Evolutionary conservation across 1,284 basidiomycete genomes (phyloP).

Genomic region (Mycosarcoma mackinlayi): DNA sequence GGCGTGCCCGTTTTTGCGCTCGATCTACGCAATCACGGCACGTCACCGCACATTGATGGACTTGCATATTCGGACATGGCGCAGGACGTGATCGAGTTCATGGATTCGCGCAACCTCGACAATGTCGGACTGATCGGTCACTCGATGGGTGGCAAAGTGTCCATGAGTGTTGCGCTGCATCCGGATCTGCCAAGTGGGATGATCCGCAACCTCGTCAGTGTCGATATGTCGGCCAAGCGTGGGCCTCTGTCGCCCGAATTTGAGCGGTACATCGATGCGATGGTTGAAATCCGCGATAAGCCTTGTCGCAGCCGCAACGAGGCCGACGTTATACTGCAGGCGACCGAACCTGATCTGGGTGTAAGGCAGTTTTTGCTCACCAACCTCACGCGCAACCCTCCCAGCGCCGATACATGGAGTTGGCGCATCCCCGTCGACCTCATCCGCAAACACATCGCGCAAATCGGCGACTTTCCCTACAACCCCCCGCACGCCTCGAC

Average conservation of each 20-base stretch:
- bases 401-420: slow-evolving; percentile 69
- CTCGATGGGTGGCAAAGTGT: slow-evolving; percentile 90
- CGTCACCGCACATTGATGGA: slow-evolving; percentile 77
- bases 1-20: slow-evolving; percentile 78
- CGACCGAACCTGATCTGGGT: slow-evolving; percentile 75
- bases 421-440: slow-evolving; percentile 81
- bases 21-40: slow-evolving; percentile 86
- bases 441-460: slow-evolving; percentile 74
- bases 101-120: slow-evolving; percentile 68
- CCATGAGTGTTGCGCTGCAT: slow-evolving; percentile 80
- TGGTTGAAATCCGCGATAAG: slow-evolving; percentile 76
- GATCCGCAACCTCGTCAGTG: slow-evolving; percentile 78
- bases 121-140: slow-evolving; percentile 82
- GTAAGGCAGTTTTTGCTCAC: slow-evolving; percentile 84
- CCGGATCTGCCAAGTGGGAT: slow-evolving; percentile 69
- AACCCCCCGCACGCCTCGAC: slow-evolving; percentile 69
- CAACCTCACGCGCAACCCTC: slow-evolving; percentile 74
- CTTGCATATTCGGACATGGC: slow-evolving; percentile 81
- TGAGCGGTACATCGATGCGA: slow-evolving; percentile 75
- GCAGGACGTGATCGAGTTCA: slow-evolving; percentile 75
- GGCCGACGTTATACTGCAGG: slow-evolving; percentile 76
- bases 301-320: slow-evolving; percentile 75
- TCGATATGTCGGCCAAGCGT: slow-evolving; percentile 80
- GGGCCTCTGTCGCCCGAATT: slow-evolving; percentile 75
- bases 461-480: slow-evolving; percentile 80